Evolutionary conservation across 2,329 filamentous ascomycete genomes (phyloP).

Genomic region (Claviceps arundinis): DNA sequence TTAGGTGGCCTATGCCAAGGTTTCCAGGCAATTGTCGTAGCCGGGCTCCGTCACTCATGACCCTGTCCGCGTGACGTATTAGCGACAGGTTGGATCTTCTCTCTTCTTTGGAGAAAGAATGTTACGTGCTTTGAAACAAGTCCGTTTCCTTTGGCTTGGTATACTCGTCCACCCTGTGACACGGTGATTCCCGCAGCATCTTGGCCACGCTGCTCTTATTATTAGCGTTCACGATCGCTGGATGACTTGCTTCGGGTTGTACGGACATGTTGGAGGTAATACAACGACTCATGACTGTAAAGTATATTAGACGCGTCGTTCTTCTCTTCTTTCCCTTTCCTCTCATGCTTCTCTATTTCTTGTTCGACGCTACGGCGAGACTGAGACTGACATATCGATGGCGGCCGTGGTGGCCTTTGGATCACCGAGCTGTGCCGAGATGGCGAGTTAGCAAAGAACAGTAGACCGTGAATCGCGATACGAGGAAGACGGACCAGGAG

Average conservation of each 20-base stretch:
- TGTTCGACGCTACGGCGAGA: too few relatives aligned
- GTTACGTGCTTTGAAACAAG: neutral
- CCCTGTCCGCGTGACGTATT: slow-evolving; percentile 2
- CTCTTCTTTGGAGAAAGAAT: neutral
- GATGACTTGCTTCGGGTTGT: neutral
- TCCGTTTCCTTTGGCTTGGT: slow-evolving; percentile 62
- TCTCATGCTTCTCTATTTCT: neutral
- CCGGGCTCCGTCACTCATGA: slow-evolving; percentile 38
- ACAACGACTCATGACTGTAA: slow-evolving; percentile 48
- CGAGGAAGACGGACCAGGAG: slow-evolving; percentile 1
- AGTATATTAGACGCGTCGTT: neutral
- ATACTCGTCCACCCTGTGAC: slow-evolving; percentile 66
- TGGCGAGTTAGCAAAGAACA: neutral
- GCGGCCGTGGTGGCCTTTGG: slow-evolving; percentile 31
- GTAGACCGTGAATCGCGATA: neutral
- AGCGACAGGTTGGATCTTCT: slow-evolving; percentile 21
- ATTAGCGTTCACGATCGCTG: neutral
- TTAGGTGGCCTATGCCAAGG: slow-evolving; percentile 69
- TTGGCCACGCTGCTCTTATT: slow-evolving; percentile 41
- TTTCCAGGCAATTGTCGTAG: slow-evolving; percentile 51
- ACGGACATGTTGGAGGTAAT: slow-evolving; percentile 46
- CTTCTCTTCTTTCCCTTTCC: neutral
- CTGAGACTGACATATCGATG: slow-evolving; percentile 34
- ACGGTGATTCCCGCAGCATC: slow-evolving; percentile 81
- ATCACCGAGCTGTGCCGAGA: slow-evolving; percentile 18